Base-by-base conservation (phyloP, 202 grass and related monocot species). In the Schoenoplectus triqueter region DNA sequence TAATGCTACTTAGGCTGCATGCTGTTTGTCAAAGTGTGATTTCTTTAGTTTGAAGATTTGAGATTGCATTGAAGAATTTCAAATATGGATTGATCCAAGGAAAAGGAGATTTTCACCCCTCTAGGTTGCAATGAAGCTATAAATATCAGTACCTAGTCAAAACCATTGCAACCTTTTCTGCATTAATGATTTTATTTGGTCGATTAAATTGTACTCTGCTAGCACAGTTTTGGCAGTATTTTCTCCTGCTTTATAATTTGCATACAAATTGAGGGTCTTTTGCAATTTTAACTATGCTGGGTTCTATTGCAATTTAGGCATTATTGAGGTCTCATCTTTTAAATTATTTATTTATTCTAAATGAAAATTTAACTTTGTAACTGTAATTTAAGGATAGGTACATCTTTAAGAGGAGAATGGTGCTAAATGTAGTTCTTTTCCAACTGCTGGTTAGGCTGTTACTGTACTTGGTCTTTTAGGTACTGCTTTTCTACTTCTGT, bases 331-430 rank as follows among this genome's bases (percentile, higher is more conserved):
- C 69, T 21, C 69, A 2, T 19, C 50, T 73, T 50, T 73, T 31
- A 31, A 31, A 31, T 69, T 20, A 69, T 72, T 72, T 21, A 50
- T 66, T 0, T 72, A 49, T 47, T 72, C 7, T 48, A 21, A 31
- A 31, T 49, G 5, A 10, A 49, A 20, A 46, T 50, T 73, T 15
- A 50, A 15, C n/a, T 72, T 20, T 46, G 9, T 52, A 51, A 22
- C 9, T 75, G 47, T 75, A 54, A 75, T 75, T 75, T 75, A 48
- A 55, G 71, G 72, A 75, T 55, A 55, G 31, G 49, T 22, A 74
- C 10, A 54, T 75, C 48, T 55, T 22, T 55, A 48, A 75, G 72
- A 75, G 71, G 48, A 55, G 72, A 75, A 55, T 52, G 48, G 48
- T 51, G 46, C 49, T 11, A 54, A 73, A 46, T 50, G 22, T 54